Evolutionary conservation across 495 filamentous ascomycete genomes (phyloP).

Genomic region (Daldinia vernicosa): DNA sequence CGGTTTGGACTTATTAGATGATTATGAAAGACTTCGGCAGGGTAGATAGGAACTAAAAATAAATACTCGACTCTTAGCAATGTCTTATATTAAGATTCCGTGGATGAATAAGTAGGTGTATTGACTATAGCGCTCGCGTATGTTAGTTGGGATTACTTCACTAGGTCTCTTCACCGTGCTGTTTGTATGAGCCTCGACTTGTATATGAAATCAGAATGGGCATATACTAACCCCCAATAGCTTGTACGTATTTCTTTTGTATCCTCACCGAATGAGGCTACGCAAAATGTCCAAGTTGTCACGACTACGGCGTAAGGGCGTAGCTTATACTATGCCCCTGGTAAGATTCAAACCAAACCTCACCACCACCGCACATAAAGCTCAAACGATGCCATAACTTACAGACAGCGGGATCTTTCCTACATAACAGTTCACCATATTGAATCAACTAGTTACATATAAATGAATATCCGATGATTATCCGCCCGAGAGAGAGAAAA

Average conservation of each 20-base stretch:
- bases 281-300: neutral
- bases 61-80: conserved; percentile 36
- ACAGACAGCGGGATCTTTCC: neutral
- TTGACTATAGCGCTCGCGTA: neutral
- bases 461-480: neutral
- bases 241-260: neutral
- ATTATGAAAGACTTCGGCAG: conserved; percentile 14
- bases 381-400: neutral
- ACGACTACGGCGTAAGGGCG: neutral
- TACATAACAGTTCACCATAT: neutral
- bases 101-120: neutral
- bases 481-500: neutral
- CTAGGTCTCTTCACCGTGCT: no score
- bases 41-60: conserved; percentile 18
- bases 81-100: neutral
- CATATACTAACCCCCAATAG: neutral
- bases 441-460: neutral
- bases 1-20: conserved; percentile 33
- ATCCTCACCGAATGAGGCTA: neutral
- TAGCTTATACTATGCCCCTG: neutral
- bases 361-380: neutral
- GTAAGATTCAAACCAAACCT: neutral
- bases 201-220: neutral
- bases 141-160: no score
- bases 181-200: neutral